Evolutionary conservation across 345 rosid genomes (phyloP).

Genomic region (Cardamine chenopodiifolia): DNA sequence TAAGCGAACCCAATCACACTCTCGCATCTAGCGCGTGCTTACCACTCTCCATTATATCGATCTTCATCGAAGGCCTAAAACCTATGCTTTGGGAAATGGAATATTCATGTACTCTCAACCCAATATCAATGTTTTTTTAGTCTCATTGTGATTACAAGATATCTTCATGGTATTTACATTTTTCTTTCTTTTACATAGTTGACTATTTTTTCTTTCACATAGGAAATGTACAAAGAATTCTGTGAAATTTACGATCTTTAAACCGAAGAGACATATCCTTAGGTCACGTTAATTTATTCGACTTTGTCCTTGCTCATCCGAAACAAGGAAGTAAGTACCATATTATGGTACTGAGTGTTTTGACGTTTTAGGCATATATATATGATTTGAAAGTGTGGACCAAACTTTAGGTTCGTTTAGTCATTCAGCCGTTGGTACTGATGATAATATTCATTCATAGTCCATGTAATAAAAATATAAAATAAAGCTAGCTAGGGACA

Average conservation of each 20-base stretch:
- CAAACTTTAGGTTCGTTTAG: slow-evolving; percentile 21
- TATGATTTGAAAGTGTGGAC: slow-evolving; percentile 17
- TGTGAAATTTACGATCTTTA: background rate
- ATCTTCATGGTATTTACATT: background rate
- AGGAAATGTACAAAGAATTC: background rate
- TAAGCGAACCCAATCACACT: slow-evolving; percentile 22
- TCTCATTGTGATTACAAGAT: slow-evolving; percentile 17
- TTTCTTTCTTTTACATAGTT: background rate
- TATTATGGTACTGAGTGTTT: slow-evolving; percentile 35
- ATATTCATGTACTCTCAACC: background rate
- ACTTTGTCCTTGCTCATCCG: slow-evolving; percentile 3
- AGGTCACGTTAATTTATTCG: slow-evolving; percentile 25
- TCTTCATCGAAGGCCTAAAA: slow-evolving; percentile 17
- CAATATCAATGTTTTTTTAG: slow-evolving; percentile 19
- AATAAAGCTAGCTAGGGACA: slow-evolving; percentile 14
- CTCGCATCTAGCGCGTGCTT: slow-evolving; percentile 16
- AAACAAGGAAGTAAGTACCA: slow-evolving; percentile 22
- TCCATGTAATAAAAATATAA: background rate
- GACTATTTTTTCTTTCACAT: background rate
- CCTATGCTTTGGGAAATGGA: slow-evolving; percentile 26
- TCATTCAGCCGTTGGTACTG: background rate
- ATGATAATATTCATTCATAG: slow-evolving; percentile 16
- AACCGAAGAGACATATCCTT: slow-evolving; percentile 3
- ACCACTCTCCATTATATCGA: background rate
- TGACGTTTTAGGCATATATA: slow-evolving; percentile 15